A percentile compares a stretch with the other conserved stretches of the same genome.
Evolutionary conservation across 257 asterid genomes (phyloP).

Genomic region (Solanum chilense): DNA sequence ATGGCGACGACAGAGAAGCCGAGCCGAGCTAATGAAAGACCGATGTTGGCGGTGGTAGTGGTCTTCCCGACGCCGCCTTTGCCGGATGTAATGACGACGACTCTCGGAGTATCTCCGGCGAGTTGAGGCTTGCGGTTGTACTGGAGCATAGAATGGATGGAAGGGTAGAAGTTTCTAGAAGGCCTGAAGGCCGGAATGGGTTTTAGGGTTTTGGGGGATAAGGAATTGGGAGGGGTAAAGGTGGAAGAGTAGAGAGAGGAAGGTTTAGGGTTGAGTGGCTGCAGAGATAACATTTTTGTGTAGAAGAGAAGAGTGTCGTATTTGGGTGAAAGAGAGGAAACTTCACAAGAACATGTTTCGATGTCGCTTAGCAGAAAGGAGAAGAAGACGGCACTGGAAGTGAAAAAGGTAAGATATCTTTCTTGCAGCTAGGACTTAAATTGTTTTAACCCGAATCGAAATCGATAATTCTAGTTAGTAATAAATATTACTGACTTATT

Average conservation of each 20-base stretch:
- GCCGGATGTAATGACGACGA: slow-evolving; percentile 92
- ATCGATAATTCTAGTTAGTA: no score
- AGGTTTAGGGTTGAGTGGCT: slow-evolving; percentile 37
- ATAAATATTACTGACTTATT: not conserved
- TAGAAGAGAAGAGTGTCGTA: not conserved
- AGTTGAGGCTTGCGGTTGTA: slow-evolving; percentile 97
- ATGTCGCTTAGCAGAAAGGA: not conserved
- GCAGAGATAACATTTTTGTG: slow-evolving; percentile 41
- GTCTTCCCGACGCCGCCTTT: slow-evolving; percentile 98
- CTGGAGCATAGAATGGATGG: slow-evolving; percentile 56
- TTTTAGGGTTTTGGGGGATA: slow-evolving; percentile 26
- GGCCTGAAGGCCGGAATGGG: slow-evolving; percentile 20
- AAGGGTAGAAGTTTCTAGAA: not conserved
- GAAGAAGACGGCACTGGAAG: not conserved
- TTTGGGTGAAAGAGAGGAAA: not conserved
- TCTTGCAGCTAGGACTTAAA: not conserved
- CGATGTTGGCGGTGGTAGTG: slow-evolving; percentile 94
- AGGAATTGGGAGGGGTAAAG: slow-evolving; percentile 9
- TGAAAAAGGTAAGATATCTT: not conserved
- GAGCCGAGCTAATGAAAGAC: slow-evolving; percentile 81
- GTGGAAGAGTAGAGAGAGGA: slow-evolving; percentile 19
- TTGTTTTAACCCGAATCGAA: not conserved
- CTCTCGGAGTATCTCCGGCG: slow-evolving; percentile 84
- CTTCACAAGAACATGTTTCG: not conserved
- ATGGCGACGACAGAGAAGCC: slow-evolving; percentile 93